Percentiles rank a stretch among this genome's conserved stretches.
Evolutionary conservation across 2,329 filamentous ascomycete genomes (phyloP).

Genomic region (Colletotrichum orchidophilum): DNA sequence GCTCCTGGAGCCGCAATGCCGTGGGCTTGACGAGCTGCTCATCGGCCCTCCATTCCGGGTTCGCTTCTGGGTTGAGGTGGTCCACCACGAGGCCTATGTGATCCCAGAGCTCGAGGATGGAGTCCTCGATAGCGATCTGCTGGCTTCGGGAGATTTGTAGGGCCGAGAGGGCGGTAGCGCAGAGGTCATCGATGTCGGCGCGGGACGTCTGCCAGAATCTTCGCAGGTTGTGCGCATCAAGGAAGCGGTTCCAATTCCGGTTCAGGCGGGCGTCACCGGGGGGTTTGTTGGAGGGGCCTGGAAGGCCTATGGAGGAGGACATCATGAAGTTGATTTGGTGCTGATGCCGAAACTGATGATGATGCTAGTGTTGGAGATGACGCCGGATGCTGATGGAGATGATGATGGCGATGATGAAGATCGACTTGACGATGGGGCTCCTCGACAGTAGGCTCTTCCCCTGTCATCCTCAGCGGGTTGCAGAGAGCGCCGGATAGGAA

Average conservation of each 20-base stretch:
- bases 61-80: background rate
- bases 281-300: background rate
- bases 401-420: background rate
- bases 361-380: background rate
- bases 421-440: background rate
- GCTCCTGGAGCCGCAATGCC: background rate
- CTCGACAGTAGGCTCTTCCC: background rate
- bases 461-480: background rate
- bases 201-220: background rate
- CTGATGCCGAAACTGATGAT: background rate
- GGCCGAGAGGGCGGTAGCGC: background rate
- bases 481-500: too few relatives aligned
- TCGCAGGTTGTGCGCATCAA: background rate
- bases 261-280: background rate
- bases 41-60: background rate
- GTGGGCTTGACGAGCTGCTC: conserved; percentile 10
- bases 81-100: background rate
- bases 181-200: background rate
- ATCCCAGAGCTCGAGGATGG: background rate
- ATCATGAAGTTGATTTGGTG: background rate
- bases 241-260: background rate
- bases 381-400: background rate
- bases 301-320: conserved; percentile 5
- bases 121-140: background rate
- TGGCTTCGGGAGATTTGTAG: background rate